These are phyloP conservation scores for Clathrospora elynae DNA, from an alignment of 2,329 filamentous ascomycete species.

Conservation along the genomic window DNA sequence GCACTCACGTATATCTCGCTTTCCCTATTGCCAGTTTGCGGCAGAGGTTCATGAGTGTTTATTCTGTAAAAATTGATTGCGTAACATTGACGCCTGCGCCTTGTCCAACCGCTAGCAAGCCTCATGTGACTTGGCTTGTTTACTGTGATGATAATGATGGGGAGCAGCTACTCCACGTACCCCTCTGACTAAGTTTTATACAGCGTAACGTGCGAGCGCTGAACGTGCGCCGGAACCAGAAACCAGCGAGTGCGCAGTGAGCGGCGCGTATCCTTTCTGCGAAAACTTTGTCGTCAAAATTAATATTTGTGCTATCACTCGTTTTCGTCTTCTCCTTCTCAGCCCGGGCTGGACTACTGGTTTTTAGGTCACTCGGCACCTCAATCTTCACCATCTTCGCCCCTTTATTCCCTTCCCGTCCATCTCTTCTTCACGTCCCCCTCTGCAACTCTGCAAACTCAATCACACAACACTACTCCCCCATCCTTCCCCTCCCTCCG, in stretches of 20 bases:
- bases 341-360: conserved; percentile 1
- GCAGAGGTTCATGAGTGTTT: conserved; percentile 47
- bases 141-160: no score
- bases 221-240: conserved; percentile 26
- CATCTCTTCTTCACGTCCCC: not conserved
- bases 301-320: not conserved
- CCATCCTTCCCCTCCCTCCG: conserved; percentile 6
- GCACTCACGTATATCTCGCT: conserved; percentile 51
- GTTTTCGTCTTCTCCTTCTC: not conserved
- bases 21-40: conserved; percentile 40
- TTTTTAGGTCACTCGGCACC: conserved; percentile 23
- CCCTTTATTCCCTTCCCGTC: not conserved
- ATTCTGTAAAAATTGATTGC: conserved; percentile 45
- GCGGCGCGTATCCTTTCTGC: conserved; percentile 22
- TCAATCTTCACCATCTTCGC: conserved; percentile 4
- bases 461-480: conserved; percentile 23
- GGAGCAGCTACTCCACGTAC: conserved; percentile 26
- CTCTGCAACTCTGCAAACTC: conserved; percentile 10
- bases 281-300: conserved; percentile 39
- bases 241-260: conserved; percentile 28
- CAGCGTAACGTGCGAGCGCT: conserved; percentile 26
- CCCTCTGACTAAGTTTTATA: conserved; percentile 26
- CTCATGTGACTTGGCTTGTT: not conserved
- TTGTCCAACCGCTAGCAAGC: conserved; percentile 20
- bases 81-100: conserved; percentile 14